Percentiles rank a stretch among this genome's conserved stretches.
These are phyloP conservation scores for Acacia concinna DNA, from an alignment of 331 rosid species.

Conservation along the genomic window DNA sequence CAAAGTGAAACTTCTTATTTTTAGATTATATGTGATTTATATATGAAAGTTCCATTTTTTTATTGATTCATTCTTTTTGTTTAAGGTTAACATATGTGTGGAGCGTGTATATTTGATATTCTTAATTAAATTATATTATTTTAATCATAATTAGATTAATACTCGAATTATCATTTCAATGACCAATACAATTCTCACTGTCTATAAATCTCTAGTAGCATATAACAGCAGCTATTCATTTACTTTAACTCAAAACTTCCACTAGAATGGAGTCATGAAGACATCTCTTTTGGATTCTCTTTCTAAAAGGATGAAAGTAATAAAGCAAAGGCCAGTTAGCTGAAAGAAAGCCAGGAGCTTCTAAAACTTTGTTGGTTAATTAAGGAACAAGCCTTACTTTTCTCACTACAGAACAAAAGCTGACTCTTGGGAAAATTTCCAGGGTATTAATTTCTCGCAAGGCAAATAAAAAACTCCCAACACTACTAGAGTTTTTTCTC, in stretches of 20 bases:
- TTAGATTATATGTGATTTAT: too few species aligned
- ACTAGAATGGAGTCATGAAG: constrained; percentile 28
- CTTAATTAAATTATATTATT: too few species aligned
- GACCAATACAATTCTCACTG: too few species aligned
- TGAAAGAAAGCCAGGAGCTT: constrained; percentile 20
- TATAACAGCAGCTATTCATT: neutral
- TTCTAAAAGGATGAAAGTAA: constrained; percentile 31
- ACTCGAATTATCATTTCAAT: too few species aligned
- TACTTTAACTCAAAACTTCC: constrained; percentile 11
- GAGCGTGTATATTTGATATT: too few species aligned
- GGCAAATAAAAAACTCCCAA: neutral
- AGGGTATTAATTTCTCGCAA: neutral
- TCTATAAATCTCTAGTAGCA: neutral
- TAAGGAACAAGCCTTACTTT: constrained; percentile 22
- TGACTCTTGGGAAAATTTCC: neutral
- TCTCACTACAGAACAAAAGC: constrained; percentile 20
- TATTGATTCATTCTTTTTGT: too few species aligned
- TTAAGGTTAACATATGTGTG: too few species aligned
- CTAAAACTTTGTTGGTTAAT: neutral
- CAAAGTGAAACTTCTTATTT: too few species aligned
- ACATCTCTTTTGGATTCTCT: constrained; percentile 26
- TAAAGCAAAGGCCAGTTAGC: neutral
- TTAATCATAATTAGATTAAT: too few species aligned
- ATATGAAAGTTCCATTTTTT: too few species aligned
- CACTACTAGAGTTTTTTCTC: too few species aligned